These are phyloP conservation scores for Penicillium janthinellum DNA, from an alignment of 2,329 filamentous ascomycete genomes.

Conservation along the genomic window DNA sequence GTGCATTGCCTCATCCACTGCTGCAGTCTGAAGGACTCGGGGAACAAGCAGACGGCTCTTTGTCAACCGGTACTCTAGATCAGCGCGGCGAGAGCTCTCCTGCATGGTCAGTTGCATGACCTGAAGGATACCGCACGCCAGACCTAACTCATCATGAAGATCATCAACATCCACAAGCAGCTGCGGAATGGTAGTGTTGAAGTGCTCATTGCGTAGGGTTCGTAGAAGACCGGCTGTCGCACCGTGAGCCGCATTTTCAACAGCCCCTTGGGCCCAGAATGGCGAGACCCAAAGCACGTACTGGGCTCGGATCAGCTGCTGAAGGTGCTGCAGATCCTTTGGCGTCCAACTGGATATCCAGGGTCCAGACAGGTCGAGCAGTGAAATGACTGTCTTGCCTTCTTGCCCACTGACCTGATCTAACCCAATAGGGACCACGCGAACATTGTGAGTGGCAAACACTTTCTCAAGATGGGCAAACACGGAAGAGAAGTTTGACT, in stretches of 20 bases:
- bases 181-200: conserved; percentile 21
- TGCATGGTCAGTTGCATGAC: conserved; percentile 21
- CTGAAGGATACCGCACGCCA: conserved; percentile 16
- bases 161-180: conserved; percentile 20
- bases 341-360: conserved; percentile 18
- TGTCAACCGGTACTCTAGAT: conserved; percentile 18
- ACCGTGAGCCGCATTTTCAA: conserved; percentile 21
- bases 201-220: conserved; percentile 28
- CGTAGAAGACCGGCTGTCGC: conserved; percentile 27
- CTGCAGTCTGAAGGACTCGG: conserved; percentile 13
- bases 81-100: conserved; percentile 12
- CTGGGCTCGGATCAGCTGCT: conserved; percentile 15
- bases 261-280: conserved; percentile 13
- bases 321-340: conserved; percentile 14
- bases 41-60: conserved; percentile 17
- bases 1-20: conserved; percentile 19
- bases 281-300: conserved; percentile 27
- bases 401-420: conserved; percentile 12
- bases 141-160: conserved; percentile 8
- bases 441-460: conserved; percentile 17
- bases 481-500: conserved; percentile 2
- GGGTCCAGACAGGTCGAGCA: conserved; percentile 19
- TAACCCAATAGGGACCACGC: conserved; percentile 11
- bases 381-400: conserved; percentile 23
- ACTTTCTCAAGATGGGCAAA: conserved; percentile 15